These are phyloP conservation scores for Athelia sp. DNA, from an alignment of 1,284 basidiomycete species.

Conservation along the genomic window DNA sequence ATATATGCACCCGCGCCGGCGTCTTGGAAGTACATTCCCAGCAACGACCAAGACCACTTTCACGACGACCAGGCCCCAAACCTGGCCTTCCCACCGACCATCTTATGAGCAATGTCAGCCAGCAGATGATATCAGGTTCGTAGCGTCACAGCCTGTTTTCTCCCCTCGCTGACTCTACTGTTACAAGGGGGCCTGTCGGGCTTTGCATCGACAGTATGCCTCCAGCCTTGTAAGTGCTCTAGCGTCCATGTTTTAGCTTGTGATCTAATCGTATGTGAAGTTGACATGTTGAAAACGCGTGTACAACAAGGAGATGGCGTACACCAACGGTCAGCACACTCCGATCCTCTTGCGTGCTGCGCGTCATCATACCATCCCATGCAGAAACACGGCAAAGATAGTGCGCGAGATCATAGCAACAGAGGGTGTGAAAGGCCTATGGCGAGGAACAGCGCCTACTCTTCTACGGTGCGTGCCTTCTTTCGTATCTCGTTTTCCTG, in stretches of 20 bases:
- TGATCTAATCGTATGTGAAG: constrained; percentile 29
- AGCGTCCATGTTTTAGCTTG: neutral
- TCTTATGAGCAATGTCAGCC: constrained; percentile 64
- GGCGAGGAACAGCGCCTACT: constrained; percentile 64
- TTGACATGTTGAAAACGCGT: constrained; percentile 87
- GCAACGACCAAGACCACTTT: too few species aligned
- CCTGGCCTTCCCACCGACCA: neutral
- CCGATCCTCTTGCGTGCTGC: constrained; percentile 4
- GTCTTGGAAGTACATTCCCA: too few species aligned
- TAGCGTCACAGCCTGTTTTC: constrained; percentile 4
- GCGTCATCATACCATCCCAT: constrained; percentile 2
- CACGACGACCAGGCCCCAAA: too few species aligned
- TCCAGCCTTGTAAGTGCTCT: constrained; percentile 71
- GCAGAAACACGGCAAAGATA: too few species aligned
- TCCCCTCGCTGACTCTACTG: neutral
- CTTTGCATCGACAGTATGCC: constrained; percentile 63
- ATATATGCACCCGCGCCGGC: too few species aligned
- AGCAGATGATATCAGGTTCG: constrained; percentile 69
- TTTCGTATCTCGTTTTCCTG: neutral
- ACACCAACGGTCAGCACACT: constrained; percentile 27
- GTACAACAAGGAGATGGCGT: constrained; percentile 70
- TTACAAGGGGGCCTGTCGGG: constrained; percentile 66
- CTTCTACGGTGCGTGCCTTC: neutral
- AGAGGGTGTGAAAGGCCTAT: constrained; percentile 65
- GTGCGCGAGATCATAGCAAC: constrained; percentile 27